Conservation (phyloP, 441 rosid species). For the Hura crepitans region DNA sequence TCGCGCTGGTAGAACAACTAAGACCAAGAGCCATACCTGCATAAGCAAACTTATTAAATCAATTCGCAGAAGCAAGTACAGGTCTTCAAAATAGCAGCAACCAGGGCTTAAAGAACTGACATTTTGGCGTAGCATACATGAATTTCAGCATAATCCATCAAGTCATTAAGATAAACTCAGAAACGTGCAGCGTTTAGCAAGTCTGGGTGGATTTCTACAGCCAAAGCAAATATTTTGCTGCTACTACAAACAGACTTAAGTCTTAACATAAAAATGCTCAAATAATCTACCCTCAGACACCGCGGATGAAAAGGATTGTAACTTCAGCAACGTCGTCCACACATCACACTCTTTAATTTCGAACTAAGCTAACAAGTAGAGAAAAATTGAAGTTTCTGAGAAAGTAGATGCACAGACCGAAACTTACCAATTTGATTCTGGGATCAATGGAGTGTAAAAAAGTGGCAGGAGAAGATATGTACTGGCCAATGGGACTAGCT, state of each 20-base stretch:
- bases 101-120: not conserved
- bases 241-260: not conserved
- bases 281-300: not conserved
- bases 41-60: conserved; percentile 18
- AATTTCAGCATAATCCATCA: not conserved
- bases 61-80: not conserved
- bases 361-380: not conserved
- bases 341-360: not conserved
- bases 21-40: conserved; percentile 85
- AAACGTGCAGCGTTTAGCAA: not conserved
- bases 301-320: not conserved
- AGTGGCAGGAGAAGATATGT: conserved; percentile 72
- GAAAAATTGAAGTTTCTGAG: conserved; percentile 22
- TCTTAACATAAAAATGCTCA: not conserved
- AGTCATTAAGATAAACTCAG: not conserved
- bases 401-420: not conserved
- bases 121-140: not conserved
- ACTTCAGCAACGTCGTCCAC: not conserved
- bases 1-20: conserved; percentile 83
- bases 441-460: conserved; percentile 85
- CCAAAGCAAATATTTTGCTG: not conserved
- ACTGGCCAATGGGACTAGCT: conserved; percentile 83
- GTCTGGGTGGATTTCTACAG: not conserved
- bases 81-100: not conserved
- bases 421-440: conserved; percentile 66